These are phyloP conservation scores for Heliamphora exappendiculata DNA, from an alignment of 148 eudicot genomes.

Conservation along the genomic window DNA sequence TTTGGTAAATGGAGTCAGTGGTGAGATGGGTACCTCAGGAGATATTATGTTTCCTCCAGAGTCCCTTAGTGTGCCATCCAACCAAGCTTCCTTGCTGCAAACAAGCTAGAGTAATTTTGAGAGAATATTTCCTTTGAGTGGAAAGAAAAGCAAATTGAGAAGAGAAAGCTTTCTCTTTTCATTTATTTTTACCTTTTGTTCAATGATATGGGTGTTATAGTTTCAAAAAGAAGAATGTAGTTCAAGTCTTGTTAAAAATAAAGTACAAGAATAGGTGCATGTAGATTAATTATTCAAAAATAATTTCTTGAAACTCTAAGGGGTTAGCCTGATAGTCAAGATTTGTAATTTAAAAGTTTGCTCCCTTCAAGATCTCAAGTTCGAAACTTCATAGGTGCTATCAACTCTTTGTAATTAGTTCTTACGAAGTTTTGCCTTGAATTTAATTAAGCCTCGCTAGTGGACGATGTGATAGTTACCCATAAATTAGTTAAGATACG, in stretches of 20 bases:
- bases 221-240: background rate
- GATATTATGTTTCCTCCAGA: slow-evolving; percentile 49
- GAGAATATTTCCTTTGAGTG: slow-evolving; percentile 20
- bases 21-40: slow-evolving; percentile 43
- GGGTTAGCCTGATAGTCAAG: no score
- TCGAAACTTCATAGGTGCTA: no score
- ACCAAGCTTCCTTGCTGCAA: slow-evolving; percentile 88
- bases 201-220: no score
- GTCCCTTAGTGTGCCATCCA: slow-evolving; percentile 62
- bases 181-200: background rate
- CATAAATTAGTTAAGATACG: background rate
- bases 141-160: slow-evolving; percentile 16
- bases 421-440: no score
- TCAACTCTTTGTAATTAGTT: no score
- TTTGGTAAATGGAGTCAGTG: background rate
- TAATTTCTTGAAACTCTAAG: no score
- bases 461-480: no score
- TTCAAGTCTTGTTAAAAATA: no score
- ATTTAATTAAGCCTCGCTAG: no score
- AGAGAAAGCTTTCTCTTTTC: slow-evolving; percentile 21
- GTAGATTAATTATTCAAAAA: no score
- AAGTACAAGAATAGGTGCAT: no score
- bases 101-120: slow-evolving; percentile 14
- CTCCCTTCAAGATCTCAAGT: no score
- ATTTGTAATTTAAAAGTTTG: background rate